Evolutionary conservation across 2,329 filamentous ascomycete species (phyloP).

Genomic region (Paraphoma sp.): DNA sequence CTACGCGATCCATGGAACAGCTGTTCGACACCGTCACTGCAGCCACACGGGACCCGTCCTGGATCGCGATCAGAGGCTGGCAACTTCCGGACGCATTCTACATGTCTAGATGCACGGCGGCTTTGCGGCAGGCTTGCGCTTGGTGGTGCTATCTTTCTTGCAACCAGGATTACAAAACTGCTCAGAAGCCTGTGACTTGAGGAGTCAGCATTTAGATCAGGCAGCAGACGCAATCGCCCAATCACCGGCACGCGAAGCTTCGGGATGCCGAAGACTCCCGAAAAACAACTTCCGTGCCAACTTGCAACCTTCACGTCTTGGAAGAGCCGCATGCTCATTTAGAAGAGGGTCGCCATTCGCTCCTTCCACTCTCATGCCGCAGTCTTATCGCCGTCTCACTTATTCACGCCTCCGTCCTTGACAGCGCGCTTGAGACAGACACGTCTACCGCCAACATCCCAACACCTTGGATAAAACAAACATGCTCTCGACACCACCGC

Average conservation of each 20-base stretch:
- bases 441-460: slow-evolving; percentile 2
- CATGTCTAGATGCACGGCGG: background rate
- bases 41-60: background rate
- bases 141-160: background rate
- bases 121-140: background rate
- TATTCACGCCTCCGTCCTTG: too few species aligned
- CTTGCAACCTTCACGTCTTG: background rate
- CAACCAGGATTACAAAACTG: background rate
- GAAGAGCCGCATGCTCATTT: background rate
- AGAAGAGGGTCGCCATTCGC: background rate
- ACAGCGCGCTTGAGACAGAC: background rate
- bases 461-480: background rate
- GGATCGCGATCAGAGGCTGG: background rate
- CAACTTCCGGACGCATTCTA: background rate
- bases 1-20: slow-evolving; percentile 19
- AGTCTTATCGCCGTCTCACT: background rate
- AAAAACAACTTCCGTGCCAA: slow-evolving; percentile 16
- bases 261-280: slow-evolving; percentile 22
- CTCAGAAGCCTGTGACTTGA: background rate
- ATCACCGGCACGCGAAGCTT: slow-evolving; percentile 12
- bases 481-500: slow-evolving; percentile 8
- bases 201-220: slow-evolving; percentile 19
- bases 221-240: slow-evolving; percentile 21
- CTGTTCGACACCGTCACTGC: slow-evolving; percentile 9
- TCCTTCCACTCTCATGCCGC: background rate